phyloP scores from a whole-genome alignment of 495 filamentous ascomycete genomes.

The Aspergillus ellipticus region DNA sequence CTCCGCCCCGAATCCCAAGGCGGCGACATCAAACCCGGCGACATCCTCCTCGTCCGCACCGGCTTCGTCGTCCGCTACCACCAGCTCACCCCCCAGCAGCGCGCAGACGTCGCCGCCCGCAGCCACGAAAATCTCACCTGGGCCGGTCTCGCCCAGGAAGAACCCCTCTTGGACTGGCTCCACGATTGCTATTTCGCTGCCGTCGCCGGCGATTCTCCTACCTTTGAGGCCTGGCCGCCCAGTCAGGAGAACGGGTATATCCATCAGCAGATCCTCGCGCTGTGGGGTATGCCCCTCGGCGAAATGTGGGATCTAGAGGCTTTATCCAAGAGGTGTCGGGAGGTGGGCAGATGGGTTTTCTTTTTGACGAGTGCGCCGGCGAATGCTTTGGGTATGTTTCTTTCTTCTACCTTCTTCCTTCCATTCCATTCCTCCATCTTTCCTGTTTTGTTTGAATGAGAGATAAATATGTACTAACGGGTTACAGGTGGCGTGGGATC shows the following conservation, averaged over 20 bases:
- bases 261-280: constrained; percentile 60
- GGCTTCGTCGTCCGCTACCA: constrained; percentile 61
- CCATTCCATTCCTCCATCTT: not conserved
- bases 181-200: constrained; percentile 65
- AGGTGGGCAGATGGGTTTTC: constrained; percentile 60
- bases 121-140: constrained; percentile 47
- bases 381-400: constrained; percentile 47
- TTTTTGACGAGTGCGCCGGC: constrained; percentile 61
- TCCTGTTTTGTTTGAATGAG: not conserved
- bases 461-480: not conserved
- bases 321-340: constrained; percentile 43
- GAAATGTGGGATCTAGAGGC: constrained; percentile 60
- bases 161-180: constrained; percentile 57
- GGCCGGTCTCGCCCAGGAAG: constrained; percentile 55
- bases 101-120: constrained; percentile 35
- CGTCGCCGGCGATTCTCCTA: constrained; percentile 58
- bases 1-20: constrained; percentile 46
- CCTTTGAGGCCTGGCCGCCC: constrained; percentile 62
- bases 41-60: constrained; percentile 65
- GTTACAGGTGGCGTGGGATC: constrained; percentile 24
- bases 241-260: constrained; percentile 43
- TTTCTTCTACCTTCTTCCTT: not conserved
- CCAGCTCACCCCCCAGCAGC: constrained; percentile 34
- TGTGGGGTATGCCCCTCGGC: constrained; percentile 61
- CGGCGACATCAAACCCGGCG: constrained; percentile 59